Evolutionary conservation across 257 asterid species (phyloP).

Genomic region (Craterostigma plantagineum): DNA sequence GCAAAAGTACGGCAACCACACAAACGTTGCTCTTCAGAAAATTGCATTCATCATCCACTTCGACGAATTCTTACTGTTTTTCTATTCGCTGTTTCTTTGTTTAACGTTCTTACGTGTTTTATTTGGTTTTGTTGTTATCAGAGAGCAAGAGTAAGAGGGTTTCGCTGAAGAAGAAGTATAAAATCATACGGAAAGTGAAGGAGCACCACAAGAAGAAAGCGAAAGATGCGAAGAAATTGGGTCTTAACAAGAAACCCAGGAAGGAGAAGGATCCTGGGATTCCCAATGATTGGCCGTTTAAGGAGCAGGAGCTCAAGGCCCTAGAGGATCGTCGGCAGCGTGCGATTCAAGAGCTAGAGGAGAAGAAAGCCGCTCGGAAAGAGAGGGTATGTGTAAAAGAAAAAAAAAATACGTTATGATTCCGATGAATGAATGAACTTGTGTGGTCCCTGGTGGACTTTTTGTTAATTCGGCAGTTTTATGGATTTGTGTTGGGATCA

Average conservation of each 20-base stretch:
- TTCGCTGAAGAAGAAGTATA: slow-evolving; percentile 66
- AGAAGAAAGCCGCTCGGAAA: slow-evolving; percentile 80
- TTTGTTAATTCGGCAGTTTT: no score
- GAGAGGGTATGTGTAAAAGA: slow-evolving; percentile 42
- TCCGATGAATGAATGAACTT: no score
- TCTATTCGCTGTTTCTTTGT: not conserved
- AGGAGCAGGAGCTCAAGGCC: slow-evolving; percentile 88
- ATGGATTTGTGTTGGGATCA: no score
- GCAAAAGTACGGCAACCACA: slow-evolving; percentile 47
- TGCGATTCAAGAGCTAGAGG: slow-evolving; percentile 55
- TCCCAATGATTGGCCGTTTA: slow-evolving; percentile 91
- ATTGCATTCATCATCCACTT: not conserved
- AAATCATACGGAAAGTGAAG: slow-evolving; percentile 63
- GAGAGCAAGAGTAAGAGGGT: slow-evolving; percentile 95
- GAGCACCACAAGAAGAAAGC: slow-evolving; percentile 90
- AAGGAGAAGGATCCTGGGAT: slow-evolving; percentile 85
- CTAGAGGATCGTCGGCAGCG: slow-evolving; percentile 69
- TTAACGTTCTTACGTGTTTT: not conserved
- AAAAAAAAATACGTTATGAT: no score
- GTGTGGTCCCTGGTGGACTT: no score
- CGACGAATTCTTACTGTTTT: not conserved
- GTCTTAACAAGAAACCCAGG: slow-evolving; percentile 34
- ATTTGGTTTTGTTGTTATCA: slow-evolving; percentile 8
- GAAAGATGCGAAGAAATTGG: slow-evolving; percentile 71
- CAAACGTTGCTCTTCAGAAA: no score